phyloP scores from a whole-genome alignment of 805 yeast species.

The Kluyveromyces aestuarii region DNA sequence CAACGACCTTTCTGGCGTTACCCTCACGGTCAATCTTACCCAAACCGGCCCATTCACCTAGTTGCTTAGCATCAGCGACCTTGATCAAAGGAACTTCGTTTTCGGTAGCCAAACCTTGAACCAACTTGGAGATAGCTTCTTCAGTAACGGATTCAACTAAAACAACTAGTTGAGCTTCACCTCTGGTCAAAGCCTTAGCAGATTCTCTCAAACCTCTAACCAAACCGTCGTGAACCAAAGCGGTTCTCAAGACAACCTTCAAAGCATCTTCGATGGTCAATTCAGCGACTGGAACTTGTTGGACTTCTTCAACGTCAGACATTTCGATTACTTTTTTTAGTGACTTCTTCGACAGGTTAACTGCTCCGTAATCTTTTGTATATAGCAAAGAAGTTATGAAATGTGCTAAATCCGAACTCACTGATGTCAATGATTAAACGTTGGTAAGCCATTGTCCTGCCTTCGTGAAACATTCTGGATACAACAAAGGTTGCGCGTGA shows the following conservation, averaged over 20 bases:
- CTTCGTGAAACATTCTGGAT: neutral
- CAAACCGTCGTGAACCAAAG: constrained; percentile 98
- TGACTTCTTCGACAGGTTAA: constrained; percentile 68
- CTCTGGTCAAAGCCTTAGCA: constrained; percentile 94
- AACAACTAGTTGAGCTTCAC: constrained; percentile 97
- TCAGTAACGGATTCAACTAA: constrained; percentile 98
- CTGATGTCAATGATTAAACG: no score
- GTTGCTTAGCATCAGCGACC: constrained; percentile 98
- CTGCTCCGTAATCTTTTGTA: constrained; percentile 50
- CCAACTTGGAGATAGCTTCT: constrained; percentile 91
- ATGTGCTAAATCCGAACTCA: no score
- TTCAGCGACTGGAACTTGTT: constrained; percentile 67
- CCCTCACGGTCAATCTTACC: constrained; percentile 99
- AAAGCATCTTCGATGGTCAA: constrained; percentile 97
- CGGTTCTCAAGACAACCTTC: constrained; percentile 95
- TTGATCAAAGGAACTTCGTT: constrained; percentile 95
- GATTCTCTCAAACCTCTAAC: constrained; percentile 99
- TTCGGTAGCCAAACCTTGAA: constrained; percentile 98
- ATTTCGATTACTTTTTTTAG: constrained; percentile 30
- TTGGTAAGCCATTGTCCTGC: neutral
- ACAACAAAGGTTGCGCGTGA: neutral
- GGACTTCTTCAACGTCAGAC: constrained; percentile 94
- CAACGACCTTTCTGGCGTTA: constrained; percentile 99
- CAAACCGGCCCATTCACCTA: constrained; percentile 99
- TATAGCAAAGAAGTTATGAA: no score